Evolutionary conservation across 169 alveolate genomes (phyloP).

Genomic region (Plasmodium vivax): DNA sequence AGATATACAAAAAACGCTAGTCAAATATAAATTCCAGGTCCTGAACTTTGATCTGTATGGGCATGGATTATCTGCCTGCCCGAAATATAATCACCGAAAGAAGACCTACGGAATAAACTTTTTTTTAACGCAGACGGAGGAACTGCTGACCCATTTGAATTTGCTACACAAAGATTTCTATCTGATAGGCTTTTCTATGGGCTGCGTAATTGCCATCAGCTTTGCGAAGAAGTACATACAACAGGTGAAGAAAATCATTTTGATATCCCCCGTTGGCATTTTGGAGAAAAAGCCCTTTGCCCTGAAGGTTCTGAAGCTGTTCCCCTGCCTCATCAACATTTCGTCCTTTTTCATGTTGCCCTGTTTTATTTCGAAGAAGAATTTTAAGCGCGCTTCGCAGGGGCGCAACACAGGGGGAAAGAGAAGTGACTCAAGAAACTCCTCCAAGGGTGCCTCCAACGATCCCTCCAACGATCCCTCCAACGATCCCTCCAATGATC

Average conservation of each 20-base stretch:
- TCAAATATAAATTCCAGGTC: conserved; percentile 78
- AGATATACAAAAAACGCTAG: conserved; percentile 75
- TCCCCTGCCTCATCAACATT: conserved; percentile 79
- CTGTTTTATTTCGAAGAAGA: conserved; percentile 53
- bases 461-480: too few relatives aligned
- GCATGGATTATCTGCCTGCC: conserved; percentile 85
- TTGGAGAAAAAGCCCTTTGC: conserved; percentile 78
- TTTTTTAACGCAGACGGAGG: conserved; percentile 84
- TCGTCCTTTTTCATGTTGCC: conserved; percentile 71
- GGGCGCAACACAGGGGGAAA: background rate
- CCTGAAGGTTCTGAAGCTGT: conserved; percentile 62
- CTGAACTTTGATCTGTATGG: conserved; percentile 86
- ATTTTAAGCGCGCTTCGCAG: background rate
- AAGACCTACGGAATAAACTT: conserved; percentile 81
- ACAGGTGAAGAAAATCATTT: conserved; percentile 79
- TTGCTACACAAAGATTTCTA: conserved; percentile 75
- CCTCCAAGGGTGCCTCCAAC: background rate
- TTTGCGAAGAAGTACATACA: conserved; percentile 83
- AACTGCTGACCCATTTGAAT: conserved; percentile 76
- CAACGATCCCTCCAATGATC: too few relatives aligned
- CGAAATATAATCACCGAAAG: conserved; percentile 80
- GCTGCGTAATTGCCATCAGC: conserved; percentile 81
- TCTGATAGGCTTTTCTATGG: conserved; percentile 87
- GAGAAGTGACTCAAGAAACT: too few relatives aligned
- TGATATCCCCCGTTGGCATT: conserved; percentile 86